Base-by-base conservation (phyloP, 164 flowering plant genomes). In the Malania oleifera region DNA sequence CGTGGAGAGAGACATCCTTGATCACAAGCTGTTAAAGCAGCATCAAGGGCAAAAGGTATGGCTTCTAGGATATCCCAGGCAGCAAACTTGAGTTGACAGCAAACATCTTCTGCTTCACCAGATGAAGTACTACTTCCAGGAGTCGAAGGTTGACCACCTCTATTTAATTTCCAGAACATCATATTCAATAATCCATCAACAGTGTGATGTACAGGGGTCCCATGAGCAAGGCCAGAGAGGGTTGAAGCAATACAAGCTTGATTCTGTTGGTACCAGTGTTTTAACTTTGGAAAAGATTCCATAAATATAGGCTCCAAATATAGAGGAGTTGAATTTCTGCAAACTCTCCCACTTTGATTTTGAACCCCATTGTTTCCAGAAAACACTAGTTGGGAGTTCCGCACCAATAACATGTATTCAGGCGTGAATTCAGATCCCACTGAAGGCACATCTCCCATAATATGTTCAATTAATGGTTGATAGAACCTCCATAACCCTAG, bases 1-100 rank as follows among this genome's bases (percentile, higher is more conserved):
- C 97, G 96, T 34, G 99, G 99, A 50, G 95, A 88, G n/a, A 93
- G 76, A 59, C 73, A 77, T 60, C 91, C 93, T 67, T 93, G 89
- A 31, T 96, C 85, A 70, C 99, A 93, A 17, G 97, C 95, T 28
- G 96, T 86, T 49, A 93, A 73, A 63, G 97, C 95, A 54, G 99
- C 97, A 82, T 93, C 96, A 43, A 85, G 91, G 38, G 90, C 97
- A 67, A 77, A 90, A n/a, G 99, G 99, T 58, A 85, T 86, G 61
- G 92, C 99, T 81, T 93, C 96, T 43, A 93, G 75, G 47, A 93
- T 83, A 69, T 90, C 97, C 97, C 99, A 93, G 50, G 99, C 97
- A 50, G 97, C 88, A 41, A 93, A 77, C 49, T 78, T 80, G 23
- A 91, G 97, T 67, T n/a, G n/a, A n/a, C 88, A 79, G 19, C 66